A percentile compares a stretch with the other conserved stretches of the same genome.
phyloP scores from a whole-genome alignment of 2,329 filamentous ascomycete species.

The Zymoseptoria tritici region DNA sequence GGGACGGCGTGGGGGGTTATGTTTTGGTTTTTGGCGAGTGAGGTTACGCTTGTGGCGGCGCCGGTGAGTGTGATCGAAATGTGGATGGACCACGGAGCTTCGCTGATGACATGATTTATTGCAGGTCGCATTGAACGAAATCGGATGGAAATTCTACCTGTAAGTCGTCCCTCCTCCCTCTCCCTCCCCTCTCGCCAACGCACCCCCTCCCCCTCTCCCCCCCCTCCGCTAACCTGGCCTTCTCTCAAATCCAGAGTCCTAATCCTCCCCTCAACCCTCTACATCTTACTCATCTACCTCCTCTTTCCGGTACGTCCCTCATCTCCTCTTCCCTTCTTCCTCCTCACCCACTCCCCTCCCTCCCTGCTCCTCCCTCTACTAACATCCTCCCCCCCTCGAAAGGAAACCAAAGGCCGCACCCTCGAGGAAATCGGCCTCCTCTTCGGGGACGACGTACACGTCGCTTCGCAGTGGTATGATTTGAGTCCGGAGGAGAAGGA shows the following conservation, averaged over 20 bases:
- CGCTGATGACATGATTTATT: too few relatives aligned
- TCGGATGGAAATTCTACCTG: constrained; percentile 40
- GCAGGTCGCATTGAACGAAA: constrained; percentile 26
- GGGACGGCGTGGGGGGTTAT: constrained; percentile 33
- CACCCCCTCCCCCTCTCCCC: background rate
- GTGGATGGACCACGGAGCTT: too few relatives aligned
- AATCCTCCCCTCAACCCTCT: constrained; percentile 25
- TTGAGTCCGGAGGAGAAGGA: constrained; percentile 16
- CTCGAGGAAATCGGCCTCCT: constrained; percentile 36
- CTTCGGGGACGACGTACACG: constrained; percentile 23
- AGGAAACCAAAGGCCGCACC: constrained; percentile 19
- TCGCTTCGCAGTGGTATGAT: constrained; percentile 20
- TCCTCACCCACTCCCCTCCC: too few relatives aligned
- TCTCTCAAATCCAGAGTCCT: constrained; percentile 30
- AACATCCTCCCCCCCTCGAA: background rate
- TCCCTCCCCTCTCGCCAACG: background rate
- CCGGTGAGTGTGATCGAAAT: constrained; percentile 23
- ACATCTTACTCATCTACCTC: constrained; percentile 19
- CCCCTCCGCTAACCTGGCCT: background rate
- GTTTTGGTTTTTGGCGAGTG: constrained; percentile 31
- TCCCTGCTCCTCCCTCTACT: constrained; percentile 6
- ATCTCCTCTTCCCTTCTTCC: too few relatives aligned
- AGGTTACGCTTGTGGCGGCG: constrained; percentile 30
- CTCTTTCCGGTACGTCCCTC: constrained; percentile 10
- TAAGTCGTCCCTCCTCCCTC: background rate